These are phyloP conservation scores for Pseudogymnoascus sp. DNA, from an alignment of 2,329 filamentous ascomycete genomes.

Conservation along the genomic window DNA sequence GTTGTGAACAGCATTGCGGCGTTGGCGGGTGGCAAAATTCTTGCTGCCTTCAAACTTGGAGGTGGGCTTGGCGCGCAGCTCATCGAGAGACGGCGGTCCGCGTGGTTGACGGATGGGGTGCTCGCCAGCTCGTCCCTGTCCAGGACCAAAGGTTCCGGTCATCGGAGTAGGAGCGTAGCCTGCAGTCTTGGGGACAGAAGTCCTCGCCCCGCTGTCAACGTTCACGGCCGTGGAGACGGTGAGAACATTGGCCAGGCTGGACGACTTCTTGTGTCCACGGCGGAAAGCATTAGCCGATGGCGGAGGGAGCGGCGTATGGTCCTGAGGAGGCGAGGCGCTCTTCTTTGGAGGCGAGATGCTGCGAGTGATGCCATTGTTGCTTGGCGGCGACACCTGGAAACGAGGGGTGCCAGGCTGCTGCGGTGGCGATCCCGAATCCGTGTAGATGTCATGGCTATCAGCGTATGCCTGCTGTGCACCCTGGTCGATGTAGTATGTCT, in stretches of 20 bases:
- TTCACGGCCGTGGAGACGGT: constrained; percentile 21
- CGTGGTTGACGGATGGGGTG: constrained; percentile 90
- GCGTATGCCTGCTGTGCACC: constrained; percentile 29
- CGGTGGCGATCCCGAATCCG: constrained; percentile 38
- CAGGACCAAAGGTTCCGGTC: constrained; percentile 84
- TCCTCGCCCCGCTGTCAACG: constrained; percentile 38
- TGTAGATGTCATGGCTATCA: constrained; percentile 29
- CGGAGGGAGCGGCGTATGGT: constrained; percentile 67
- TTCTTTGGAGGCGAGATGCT: constrained; percentile 60
- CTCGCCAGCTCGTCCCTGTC: constrained; percentile 86
- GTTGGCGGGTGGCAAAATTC: constrained; percentile 91
- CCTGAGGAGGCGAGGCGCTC: constrained; percentile 60
- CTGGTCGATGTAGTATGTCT: constrained; percentile 58
- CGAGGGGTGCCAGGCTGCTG: constrained; percentile 56
- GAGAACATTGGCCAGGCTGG: constrained; percentile 45
- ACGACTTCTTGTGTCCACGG: constrained; percentile 80
- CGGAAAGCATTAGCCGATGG: constrained; percentile 89
- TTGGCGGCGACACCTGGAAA: constrained; percentile 74
- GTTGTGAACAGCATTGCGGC: constrained; percentile 84
- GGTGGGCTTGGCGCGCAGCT: constrained; percentile 82
- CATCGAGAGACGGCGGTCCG: constrained; percentile 83
- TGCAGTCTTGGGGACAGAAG: constrained; percentile 67
- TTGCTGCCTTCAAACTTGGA: constrained; percentile 92
- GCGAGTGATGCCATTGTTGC: constrained; percentile 44
- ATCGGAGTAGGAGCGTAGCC: constrained; percentile 72